Conservation (phyloP, 768 basidiomycete genomes). For the Leccinum rimulosum region DNA sequence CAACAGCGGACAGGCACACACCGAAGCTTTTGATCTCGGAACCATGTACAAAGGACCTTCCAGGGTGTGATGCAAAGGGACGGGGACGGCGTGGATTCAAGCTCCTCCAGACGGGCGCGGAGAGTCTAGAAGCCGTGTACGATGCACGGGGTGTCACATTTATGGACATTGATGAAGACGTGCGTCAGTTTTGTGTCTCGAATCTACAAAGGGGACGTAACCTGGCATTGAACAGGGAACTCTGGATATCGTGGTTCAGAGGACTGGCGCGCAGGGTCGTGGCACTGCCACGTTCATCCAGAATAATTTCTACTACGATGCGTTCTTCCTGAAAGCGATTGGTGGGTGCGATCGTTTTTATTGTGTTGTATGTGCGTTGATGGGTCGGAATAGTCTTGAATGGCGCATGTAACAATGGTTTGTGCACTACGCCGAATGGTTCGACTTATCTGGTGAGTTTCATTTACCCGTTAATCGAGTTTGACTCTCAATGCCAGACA, state of each 20-base stretch:
- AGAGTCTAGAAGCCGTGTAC: conserved; percentile 58
- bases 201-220: background rate
- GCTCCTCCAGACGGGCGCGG: conserved; percentile 53
- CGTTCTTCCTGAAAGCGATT: conserved; percentile 97
- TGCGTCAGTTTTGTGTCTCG: conserved; percentile 38
- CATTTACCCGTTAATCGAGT: background rate
- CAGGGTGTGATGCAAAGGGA: conserved; percentile 55
- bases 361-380: conserved; percentile 2
- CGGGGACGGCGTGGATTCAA: conserved; percentile 63
- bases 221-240: conserved; percentile 57
- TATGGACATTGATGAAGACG: conserved; percentile 95
- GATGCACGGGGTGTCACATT: conserved; percentile 82
- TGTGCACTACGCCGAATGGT: conserved; percentile 63
- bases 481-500: conserved; percentile 30
- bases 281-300: conserved; percentile 80
- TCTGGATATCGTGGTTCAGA: conserved; percentile 88
- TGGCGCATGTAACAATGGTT: conserved; percentile 84
- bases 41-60: conserved; percentile 52
- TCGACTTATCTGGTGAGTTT: conserved; percentile 73
- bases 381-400: conserved; percentile 58
- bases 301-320: conserved; percentile 98
- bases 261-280: conserved; percentile 63
- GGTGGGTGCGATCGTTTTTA: conserved; percentile 45
- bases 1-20: conserved; percentile 41
- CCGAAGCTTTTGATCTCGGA: conserved; percentile 65